phyloP scores from a whole-genome alignment of 192 early-diverging fungal species.

The Coemansia sp. region DNA sequence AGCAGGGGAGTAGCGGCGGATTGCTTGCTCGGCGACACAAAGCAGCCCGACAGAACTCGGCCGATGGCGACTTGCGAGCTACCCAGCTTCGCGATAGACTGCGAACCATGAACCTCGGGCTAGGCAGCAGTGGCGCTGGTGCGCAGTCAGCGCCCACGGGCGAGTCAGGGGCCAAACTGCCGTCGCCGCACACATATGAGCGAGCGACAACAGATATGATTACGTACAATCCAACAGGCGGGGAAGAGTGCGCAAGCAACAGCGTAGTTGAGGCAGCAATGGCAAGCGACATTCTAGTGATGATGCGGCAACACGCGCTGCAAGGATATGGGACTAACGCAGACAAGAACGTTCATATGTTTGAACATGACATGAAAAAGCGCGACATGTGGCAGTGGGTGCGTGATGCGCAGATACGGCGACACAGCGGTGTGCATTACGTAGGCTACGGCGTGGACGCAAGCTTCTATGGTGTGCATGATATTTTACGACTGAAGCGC shows the following conservation, averaged over 20 bases:
- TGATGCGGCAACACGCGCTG: constrained; percentile 74
- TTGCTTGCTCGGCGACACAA: constrained; percentile 12
- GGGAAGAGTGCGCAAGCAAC: constrained; percentile 7
- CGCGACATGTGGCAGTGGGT: constrained; percentile 49
- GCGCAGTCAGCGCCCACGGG: not conserved
- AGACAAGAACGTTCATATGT: constrained; percentile 50
- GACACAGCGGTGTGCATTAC: constrained; percentile 51
- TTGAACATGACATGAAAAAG: constrained; percentile 10
- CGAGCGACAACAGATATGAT: not conserved
- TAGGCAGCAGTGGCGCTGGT: constrained; percentile 2
- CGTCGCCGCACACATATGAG: constrained; percentile 10
- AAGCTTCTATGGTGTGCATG: constrained; percentile 35
- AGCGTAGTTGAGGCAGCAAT: constrained; percentile 10
- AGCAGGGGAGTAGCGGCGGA: constrained; percentile 3
- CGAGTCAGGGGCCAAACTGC: constrained; percentile 1
- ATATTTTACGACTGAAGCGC: constrained; percentile 41
- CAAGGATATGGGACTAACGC: constrained; percentile 75
- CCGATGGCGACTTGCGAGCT: constrained; percentile 9
- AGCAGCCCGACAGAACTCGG: constrained; percentile 4
- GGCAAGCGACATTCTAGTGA: constrained; percentile 68
- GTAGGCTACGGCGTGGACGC: constrained; percentile 54
- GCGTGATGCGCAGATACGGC: constrained; percentile 50
- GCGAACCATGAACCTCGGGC: constrained; percentile 14
- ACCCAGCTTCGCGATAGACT: constrained; percentile 14
- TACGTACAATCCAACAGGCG: constrained; percentile 14